Base-by-base conservation (phyloP, 1,139 yeast genomes). In the Kodamaea ohmeri region DNA sequence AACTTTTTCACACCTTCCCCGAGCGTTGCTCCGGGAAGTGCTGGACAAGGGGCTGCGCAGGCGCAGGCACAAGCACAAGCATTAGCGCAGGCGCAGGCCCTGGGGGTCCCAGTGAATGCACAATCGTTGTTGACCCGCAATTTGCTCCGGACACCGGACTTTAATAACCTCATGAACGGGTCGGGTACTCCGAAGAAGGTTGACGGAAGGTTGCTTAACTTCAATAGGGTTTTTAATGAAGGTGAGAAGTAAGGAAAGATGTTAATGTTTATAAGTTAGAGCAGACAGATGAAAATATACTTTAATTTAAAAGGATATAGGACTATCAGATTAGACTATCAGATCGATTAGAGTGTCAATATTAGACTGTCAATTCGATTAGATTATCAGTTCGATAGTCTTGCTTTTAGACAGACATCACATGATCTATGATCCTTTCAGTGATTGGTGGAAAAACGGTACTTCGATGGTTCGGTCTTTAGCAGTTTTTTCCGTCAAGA, bases 1-100 rank as follows among this genome's bases (percentile, higher is more conserved):
- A 83, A 83, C 54, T 77, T 82, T 50, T 80, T 82, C 52, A 80
- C 88, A 1, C 94, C 94, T 4, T 79, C 87, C 4, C 92, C 92
- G 0, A 73, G 73, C 1, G 60, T 62, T 12, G 34, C 38, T 4
- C 34, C 34, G 13, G 36, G 25, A 8, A 22, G 25, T 13, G 35
- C 39, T 6, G 32, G 31, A 9, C 36, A 37, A 6, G 33, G 25
- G 25, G 36, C 35, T 6, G 36, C 39, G 16, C 39, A 36, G 24
- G 39, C 40, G 9, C 41, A 35, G 18, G 37, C 39, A n/a, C 39
- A 35, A 24, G 38, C 39, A 12, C 36, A 26, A 12, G 38, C 37
- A 4, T 24, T 30, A 16, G 36, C 36, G 8, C 40, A 36, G 21
- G 38, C 39, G 13, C 42, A 39, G 25, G 40, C 36, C n/a, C 37